phyloP scores from a whole-genome alignment of 805 yeast species.

The Sugiyamaella mastotermitis region DNA sequence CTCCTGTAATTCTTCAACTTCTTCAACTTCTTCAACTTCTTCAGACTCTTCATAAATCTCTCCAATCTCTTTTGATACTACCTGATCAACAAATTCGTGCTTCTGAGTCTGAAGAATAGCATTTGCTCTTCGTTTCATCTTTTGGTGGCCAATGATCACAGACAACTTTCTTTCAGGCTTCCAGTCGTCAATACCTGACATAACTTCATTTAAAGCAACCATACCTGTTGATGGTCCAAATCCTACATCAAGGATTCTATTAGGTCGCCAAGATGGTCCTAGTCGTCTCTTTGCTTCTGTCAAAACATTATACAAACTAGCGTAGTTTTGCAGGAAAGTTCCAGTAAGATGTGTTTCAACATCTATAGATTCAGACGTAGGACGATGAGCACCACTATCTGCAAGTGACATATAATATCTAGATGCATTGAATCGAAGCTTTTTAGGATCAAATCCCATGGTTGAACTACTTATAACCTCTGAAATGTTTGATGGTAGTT shows the following conservation, averaged over 20 bases:
- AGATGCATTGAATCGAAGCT: constrained; percentile 58
- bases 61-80: not conserved
- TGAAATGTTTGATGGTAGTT: constrained; percentile 52
- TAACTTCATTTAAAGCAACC: constrained; percentile 76
- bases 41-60: constrained; percentile 1
- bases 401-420: constrained; percentile 45
- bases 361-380: constrained; percentile 29
- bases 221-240: constrained; percentile 92
- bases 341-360: constrained; percentile 80
- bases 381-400: constrained; percentile 49
- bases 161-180: constrained; percentile 61
- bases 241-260: constrained; percentile 68
- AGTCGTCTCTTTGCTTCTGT: constrained; percentile 56
- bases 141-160: constrained; percentile 60
- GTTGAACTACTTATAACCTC: constrained; percentile 60
- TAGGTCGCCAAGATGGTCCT: constrained; percentile 55
- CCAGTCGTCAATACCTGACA: constrained; percentile 48
- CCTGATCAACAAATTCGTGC: constrained; percentile 1
- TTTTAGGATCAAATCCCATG: constrained; percentile 54
- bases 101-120: constrained; percentile 63
- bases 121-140: constrained; percentile 79
- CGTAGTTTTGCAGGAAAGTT: constrained; percentile 74
- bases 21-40: not conserved
- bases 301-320: constrained; percentile 59
- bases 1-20: constrained; percentile 1